A percentile compares a stretch with the other conserved stretches of the same genome.
Evolutionary conservation across 2,329 filamentous ascomycete species (phyloP).

Genomic region (Onygenales sp.): DNA sequence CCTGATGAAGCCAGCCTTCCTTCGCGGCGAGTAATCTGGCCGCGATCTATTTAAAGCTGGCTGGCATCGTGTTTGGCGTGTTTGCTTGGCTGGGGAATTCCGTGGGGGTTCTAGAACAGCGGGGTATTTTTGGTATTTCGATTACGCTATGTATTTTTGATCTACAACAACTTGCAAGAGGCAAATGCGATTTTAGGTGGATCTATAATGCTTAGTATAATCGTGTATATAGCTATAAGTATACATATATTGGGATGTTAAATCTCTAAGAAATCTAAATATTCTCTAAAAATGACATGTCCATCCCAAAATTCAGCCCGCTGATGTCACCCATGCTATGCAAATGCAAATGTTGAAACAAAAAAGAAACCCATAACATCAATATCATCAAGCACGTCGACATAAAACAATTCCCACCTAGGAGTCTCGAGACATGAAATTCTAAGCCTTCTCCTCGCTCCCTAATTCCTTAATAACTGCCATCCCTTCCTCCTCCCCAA

Average conservation of each 20-base stretch:
- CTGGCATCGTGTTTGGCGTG: not conserved
- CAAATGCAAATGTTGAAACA: not conserved
- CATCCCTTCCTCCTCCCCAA: slow-evolving; percentile 18
- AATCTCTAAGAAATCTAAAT: not conserved
- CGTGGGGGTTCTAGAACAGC: not conserved
- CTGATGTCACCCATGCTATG: not conserved
- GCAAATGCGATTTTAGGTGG: too few relatives aligned
- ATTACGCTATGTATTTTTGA: not conserved
- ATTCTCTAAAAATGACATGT: too few relatives aligned
- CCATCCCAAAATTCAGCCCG: not conserved
- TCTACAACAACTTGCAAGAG: not conserved
- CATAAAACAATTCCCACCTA: not conserved
- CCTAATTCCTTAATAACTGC: slow-evolving; percentile 8
- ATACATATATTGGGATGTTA: not conserved
- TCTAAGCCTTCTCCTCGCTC: not conserved
- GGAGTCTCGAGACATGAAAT: too few relatives aligned
- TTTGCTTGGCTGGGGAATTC: not conserved
- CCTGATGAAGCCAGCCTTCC: too few relatives aligned
- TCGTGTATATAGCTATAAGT: not conserved
- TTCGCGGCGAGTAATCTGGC: too few relatives aligned
- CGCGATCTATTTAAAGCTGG: not conserved
- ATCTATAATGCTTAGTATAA: too few relatives aligned
- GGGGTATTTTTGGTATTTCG: not conserved
- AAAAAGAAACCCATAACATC: not conserved
- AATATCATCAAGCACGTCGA: not conserved